Evolutionary conservation across 305 asterid species (phyloP).

Genomic region (Fraxinus nigra): DNA sequence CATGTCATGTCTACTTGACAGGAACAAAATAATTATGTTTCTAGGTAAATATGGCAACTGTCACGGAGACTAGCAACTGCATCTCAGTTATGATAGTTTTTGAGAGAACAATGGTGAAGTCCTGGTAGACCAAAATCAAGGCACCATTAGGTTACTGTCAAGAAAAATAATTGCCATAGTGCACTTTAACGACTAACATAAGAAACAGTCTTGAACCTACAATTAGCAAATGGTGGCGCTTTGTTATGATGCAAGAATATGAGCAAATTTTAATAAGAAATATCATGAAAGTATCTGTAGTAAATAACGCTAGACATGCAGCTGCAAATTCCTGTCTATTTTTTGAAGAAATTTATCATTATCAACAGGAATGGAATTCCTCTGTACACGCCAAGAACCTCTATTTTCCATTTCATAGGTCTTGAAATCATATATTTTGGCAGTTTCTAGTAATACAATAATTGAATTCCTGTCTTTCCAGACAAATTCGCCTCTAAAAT

Average conservation of each 20-base stretch:
- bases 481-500: constrained; percentile 36
- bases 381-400: constrained; percentile 35
- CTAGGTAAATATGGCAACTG: neutral
- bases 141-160: neutral
- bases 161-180: neutral
- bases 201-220: neutral
- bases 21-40: neutral
- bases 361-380: constrained; percentile 30
- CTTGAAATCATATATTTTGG: constrained; percentile 27
- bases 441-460: constrained; percentile 27
- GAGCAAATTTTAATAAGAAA: neutral
- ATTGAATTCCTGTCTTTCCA: constrained; percentile 27
- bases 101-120: neutral
- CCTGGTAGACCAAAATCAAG: neutral
- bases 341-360: constrained; percentile 24
- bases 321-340: constrained; percentile 25
- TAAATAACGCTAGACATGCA: constrained; percentile 18
- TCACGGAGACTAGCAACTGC: neutral
- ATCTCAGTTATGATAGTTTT: neutral
- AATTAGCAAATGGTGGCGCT: neutral
- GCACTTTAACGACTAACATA: neutral
- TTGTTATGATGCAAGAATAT: neutral
- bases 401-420: constrained; percentile 31
- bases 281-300: constrained; percentile 11
- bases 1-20: neutral